A percentile compares a stretch with the other conserved stretches of the same genome.
phyloP scores from a whole-genome alignment of 1,284 basidiomycete genomes.

The Tausonia pullulans region DNA sequence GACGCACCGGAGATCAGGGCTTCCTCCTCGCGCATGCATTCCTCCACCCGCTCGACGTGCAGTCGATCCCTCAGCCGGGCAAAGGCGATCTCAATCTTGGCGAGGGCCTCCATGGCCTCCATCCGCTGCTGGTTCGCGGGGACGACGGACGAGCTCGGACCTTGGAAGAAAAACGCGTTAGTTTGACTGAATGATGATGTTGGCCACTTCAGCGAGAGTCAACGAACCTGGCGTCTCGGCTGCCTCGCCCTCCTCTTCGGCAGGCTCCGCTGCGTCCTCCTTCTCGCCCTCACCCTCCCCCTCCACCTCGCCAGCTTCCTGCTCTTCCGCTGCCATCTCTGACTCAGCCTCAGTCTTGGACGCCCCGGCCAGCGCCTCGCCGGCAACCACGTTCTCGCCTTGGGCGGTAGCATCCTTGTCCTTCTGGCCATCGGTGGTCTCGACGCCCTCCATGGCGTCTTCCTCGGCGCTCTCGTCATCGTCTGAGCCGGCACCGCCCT shows the following conservation, averaged over 20 bases:
- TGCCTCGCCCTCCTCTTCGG: background rate
- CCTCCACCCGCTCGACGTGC: constrained; percentile 44
- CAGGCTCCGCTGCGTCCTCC: background rate
- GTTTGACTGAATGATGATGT: background rate
- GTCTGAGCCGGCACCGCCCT: no score
- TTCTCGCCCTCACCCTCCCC: constrained; percentile 12
- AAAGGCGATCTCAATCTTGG: constrained; percentile 45
- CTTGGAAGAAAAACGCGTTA: background rate
- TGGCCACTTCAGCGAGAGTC: background rate
- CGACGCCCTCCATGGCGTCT: no score
- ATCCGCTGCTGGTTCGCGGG: constrained; percentile 14
- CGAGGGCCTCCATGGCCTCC: constrained; percentile 42
- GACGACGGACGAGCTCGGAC: background rate
- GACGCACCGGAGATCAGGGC: constrained; percentile 41
- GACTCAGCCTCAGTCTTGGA: background rate
- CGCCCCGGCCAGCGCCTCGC: background rate
- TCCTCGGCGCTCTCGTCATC: no score
- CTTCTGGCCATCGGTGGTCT: no score
- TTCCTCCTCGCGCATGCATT: constrained; percentile 43
- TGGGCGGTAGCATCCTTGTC: no score
- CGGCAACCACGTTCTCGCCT: background rate
- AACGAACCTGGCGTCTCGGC: background rate
- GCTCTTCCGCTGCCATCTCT: background rate
- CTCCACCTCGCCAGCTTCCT: background rate
- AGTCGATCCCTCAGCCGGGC: constrained; percentile 43